Evolutionary conservation across 768 basidiomycete species (phyloP).

Genomic region (Panellus pusillus): DNA sequence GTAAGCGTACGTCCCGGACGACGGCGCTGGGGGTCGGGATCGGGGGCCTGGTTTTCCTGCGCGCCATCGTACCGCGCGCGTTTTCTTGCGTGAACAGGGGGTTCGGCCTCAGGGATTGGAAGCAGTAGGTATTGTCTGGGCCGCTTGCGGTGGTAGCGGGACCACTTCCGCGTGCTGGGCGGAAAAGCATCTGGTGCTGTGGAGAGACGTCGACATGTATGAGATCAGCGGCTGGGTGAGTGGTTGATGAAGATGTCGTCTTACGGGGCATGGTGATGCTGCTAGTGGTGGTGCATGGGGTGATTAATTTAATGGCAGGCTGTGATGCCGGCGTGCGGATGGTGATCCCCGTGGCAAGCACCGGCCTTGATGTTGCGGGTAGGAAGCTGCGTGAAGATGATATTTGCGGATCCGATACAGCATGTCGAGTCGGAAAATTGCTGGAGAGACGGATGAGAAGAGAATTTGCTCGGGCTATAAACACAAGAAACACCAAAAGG

Average conservation of each 20-base stretch:
- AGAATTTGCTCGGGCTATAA: slow-evolving; percentile 9
- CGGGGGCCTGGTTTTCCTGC: slow-evolving; percentile 11
- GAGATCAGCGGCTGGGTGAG: background rate
- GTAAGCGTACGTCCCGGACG: slow-evolving; percentile 5
- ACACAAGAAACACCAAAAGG: background rate
- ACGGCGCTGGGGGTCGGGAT: background rate
- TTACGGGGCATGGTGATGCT: slow-evolving; percentile 13
- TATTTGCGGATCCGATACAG: background rate
- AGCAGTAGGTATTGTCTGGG: background rate
- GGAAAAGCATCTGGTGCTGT: slow-evolving; percentile 16
- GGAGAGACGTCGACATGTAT: background rate
- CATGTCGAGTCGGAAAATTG: slow-evolving; percentile 8
- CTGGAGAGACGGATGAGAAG: slow-evolving; percentile 16
- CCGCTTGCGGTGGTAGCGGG: slow-evolving; percentile 1
- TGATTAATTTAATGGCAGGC: background rate
- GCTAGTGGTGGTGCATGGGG: background rate
- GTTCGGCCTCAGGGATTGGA: background rate
- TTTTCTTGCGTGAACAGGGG: background rate
- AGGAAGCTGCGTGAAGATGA: background rate
- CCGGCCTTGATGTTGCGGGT: background rate
- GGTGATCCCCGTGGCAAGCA: slow-evolving; percentile 5
- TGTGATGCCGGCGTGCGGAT: slow-evolving; percentile 4
- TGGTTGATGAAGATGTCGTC: background rate
- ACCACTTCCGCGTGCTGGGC: background rate
- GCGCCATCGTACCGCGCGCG: background rate